Conservation (phyloP, 1,284 basidiomycete species). For the Papiliotrema laurentii region DNA sequence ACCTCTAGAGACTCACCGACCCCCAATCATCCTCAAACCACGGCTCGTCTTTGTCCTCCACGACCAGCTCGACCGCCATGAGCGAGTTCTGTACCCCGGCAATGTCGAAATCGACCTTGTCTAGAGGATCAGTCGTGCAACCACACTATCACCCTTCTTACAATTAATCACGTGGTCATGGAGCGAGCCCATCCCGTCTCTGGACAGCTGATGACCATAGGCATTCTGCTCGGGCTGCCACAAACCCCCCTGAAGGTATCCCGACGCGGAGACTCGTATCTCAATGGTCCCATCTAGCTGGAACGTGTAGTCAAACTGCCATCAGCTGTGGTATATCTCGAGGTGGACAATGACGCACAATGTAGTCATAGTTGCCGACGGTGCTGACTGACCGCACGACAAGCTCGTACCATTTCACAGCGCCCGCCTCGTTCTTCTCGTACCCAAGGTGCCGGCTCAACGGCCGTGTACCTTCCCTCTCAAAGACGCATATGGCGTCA, state of each 20-base stretch:
- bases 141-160: constrained; percentile 41
- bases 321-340: background rate
- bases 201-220: constrained; percentile 58
- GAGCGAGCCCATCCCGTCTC: constrained; percentile 18
- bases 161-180: constrained; percentile 60
- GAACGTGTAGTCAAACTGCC: constrained; percentile 61
- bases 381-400: constrained; percentile 58
- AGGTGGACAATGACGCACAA: constrained; percentile 10
- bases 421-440: constrained; percentile 35
- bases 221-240: constrained; percentile 54
- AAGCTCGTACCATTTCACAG: constrained; percentile 59
- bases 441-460: constrained; percentile 54
- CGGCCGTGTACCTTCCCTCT: constrained; percentile 58
- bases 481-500: constrained; percentile 62
- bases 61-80: constrained; percentile 42
- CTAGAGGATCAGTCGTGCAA: constrained; percentile 1
- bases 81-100: constrained; percentile 59
- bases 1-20: constrained; percentile 2
- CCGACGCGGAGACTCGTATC: constrained; percentile 61
- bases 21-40: constrained; percentile 66
- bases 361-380: constrained; percentile 58
- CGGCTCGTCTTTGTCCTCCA: constrained; percentile 53
- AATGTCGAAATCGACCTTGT: constrained; percentile 58
- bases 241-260: constrained; percentile 62
- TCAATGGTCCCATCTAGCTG: constrained; percentile 63